Conservation (phyloP, 257 asterid species). For the Gentiana dahurica region DNA sequence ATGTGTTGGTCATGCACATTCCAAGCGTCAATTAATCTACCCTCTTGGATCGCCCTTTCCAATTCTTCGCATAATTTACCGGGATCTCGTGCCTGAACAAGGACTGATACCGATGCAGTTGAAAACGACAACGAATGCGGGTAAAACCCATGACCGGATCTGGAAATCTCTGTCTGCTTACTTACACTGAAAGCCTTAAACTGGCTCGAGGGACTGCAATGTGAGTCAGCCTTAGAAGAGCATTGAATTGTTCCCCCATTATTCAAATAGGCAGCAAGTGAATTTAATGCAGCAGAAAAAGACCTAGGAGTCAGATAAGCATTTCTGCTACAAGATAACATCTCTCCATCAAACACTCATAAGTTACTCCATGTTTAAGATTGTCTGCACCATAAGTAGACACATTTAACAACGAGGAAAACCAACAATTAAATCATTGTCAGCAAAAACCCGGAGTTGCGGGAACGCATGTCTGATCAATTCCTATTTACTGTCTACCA, state of each 20-base stretch:
- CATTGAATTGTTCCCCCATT: conserved; percentile 14
- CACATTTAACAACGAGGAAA: not conserved
- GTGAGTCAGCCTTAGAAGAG: conserved; percentile 15
- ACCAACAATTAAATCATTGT: no score
- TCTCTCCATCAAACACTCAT: conserved; percentile 15
- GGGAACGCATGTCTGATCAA: no score
- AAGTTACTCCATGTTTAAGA: not conserved
- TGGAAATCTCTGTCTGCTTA: conserved; percentile 8
- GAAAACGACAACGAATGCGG: conserved; percentile 28
- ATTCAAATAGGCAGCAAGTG: conserved; percentile 7
- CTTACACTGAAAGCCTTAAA: conserved; percentile 3
- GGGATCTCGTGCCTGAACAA: conserved; percentile 72
- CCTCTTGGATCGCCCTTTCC: conserved; percentile 46
- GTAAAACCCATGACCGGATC: conserved; percentile 10
- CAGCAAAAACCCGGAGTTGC: not conserved
- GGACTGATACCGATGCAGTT: conserved; percentile 42
- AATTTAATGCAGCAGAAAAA: conserved; percentile 17
- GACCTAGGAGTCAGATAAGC: conserved; percentile 13
- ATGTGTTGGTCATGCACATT: conserved; percentile 61
- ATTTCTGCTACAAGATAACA: conserved; percentile 32
- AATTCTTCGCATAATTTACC: conserved; percentile 70
- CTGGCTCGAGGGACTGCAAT: conserved; percentile 7
- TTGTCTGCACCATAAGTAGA: not conserved
- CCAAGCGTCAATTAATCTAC: conserved; percentile 62
- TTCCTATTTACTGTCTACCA: no score